Conservation (phyloP, 192 early-diverging fungal species). For the Obelidium mucronatum region DNA sequence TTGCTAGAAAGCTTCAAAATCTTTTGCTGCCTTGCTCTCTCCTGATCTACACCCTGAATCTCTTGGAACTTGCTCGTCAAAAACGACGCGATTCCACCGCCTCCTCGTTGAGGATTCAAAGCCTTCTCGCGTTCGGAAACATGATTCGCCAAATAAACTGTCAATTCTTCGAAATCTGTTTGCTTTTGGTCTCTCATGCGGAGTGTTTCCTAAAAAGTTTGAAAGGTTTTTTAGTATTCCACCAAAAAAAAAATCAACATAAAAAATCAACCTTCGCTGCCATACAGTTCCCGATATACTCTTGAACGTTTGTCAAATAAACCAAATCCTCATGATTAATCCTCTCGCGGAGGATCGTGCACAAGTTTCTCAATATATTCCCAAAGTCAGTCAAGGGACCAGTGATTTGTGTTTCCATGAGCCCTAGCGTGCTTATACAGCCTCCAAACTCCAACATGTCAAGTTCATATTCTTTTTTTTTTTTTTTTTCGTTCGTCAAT, state of each 20-base stretch:
- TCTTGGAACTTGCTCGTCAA: slow-evolving; percentile 90
- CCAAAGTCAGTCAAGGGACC: slow-evolving; percentile 78
- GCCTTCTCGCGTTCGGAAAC: slow-evolving; percentile 76
- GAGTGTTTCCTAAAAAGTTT: slow-evolving; percentile 67
- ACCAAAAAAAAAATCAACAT: background rate
- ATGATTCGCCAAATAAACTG: slow-evolving; percentile 76
- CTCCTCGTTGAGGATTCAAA: slow-evolving; percentile 68
- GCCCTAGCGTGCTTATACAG: slow-evolving; percentile 75
- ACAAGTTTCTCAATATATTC: slow-evolving; percentile 74
- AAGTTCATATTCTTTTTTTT: slow-evolving; percentile 70
- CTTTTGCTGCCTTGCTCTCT: slow-evolving; percentile 80
- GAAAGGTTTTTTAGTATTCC: background rate
- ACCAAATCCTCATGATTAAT: slow-evolving; percentile 66
- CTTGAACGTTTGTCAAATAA: slow-evolving; percentile 81
- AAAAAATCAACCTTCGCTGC: slow-evolving; percentile 77
- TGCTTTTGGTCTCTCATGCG: slow-evolving; percentile 93
- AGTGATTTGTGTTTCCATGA: slow-evolving; percentile 87
- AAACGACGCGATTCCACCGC: slow-evolving; percentile 73
- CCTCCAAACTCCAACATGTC: slow-evolving; percentile 84
- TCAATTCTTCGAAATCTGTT: slow-evolving; percentile 91
- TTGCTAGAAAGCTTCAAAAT: slow-evolving; percentile 74
- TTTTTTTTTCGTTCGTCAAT: too few species aligned
- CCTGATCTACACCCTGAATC: slow-evolving; percentile 85
- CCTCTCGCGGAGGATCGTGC: slow-evolving; percentile 71
- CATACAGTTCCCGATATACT: slow-evolving; percentile 84